Base-by-base conservation (phyloP, 345 rosid genomes). In the Dipteronia dyeriana region DNA sequence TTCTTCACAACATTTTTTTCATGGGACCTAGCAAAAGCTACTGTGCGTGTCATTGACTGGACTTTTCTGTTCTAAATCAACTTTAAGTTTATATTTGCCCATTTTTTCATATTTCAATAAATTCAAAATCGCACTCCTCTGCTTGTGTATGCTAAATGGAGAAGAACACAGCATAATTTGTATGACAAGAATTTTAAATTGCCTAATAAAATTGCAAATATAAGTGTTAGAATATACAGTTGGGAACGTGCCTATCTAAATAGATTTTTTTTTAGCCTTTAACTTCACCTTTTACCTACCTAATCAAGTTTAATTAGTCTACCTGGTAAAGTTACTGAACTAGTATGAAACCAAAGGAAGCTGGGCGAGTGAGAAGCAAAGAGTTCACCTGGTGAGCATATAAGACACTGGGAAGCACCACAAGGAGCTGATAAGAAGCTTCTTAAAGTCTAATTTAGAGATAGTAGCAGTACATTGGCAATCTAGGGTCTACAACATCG, bases 1-100 rank as follows among this genome's bases (percentile, higher is more conserved):
- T 94, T 94, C 88, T 97, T 94, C 85, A 91, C 98, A 29, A 84
- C 90, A 56, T 91, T 86, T 84, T 97, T 97, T 82, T 88, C 89
- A 9, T 97, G 98, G 99, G 99, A 97, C 87, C 81, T 83, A 70
- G 70, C 89, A 84, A 94, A 90, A 88, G 91, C 98, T 61, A 83
- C 75, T 65, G 99, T 97, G 90, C 59, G 94, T 77, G 54, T 63
- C 51, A 49, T 34, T 41, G 75, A 71, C 20, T n/a, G 10, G 20
- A 64, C 57, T 66, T 77, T 76, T 71, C 59, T 66, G 43, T 63
- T 71, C 13, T 23, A 56, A 67, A 60, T 76, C 65, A 31, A 47
- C 61, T 45, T 66, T 38, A 61, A 75, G 79, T 53, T 68, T 62
- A 47, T 69, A 10, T 20, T 19, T 47, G n/a, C 4, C 14, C 20